Evolutionary conservation across 139 green algal genomes (phyloP), one percentile per base, ranked within the genome.

Genomic region (Volvox reticuliferus): DNA sequence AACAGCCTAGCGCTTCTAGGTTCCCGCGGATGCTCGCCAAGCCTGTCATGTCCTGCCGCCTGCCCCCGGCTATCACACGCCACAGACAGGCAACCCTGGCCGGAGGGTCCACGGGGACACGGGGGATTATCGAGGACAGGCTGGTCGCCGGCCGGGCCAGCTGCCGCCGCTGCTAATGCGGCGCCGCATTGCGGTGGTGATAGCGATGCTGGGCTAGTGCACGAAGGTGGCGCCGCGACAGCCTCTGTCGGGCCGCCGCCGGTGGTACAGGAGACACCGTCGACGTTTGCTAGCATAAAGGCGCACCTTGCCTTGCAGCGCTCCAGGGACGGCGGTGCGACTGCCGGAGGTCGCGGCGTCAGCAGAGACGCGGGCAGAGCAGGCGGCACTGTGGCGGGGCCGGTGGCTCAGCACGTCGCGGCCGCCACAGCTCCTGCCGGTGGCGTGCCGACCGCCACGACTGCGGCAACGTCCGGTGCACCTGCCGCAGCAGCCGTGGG

Each of bases 221-320:
- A 22, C 77, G 77, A 30, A 20, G 71, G 21, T 32, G 71, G 1
- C 71, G 30, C 32, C 30, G 30, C 21, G 3, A 35, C 76, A 17
- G 76, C 32, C 30, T 28, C 76, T 35, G 76, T 61, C 17, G 32
- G 16, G 76, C 76, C 32, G 32, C 73, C 73, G 32, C 32, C 32
- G 33, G 81, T 55, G 22, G 63, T 67, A 13, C 65, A 37, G 24
- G n/a, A 67, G 35, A 89, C 44, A 30, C 85, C 85, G 44, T 71
- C 71, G 37, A 33, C 71, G 18, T 82, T 89, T 21, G 85, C 85
- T 50, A 82, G 69, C 68, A 89, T 89, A 20, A 89, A 82, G 44
- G 85, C 71, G 19, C 71, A 89, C 22, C 85, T 89, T 44, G 85
- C 67, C 14, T 18, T 69, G 67, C 83, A 89, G 36, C 67, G 83